Base-by-base conservation (phyloP, 202 grass and related monocot species). In the Panicum hallii region DNA sequence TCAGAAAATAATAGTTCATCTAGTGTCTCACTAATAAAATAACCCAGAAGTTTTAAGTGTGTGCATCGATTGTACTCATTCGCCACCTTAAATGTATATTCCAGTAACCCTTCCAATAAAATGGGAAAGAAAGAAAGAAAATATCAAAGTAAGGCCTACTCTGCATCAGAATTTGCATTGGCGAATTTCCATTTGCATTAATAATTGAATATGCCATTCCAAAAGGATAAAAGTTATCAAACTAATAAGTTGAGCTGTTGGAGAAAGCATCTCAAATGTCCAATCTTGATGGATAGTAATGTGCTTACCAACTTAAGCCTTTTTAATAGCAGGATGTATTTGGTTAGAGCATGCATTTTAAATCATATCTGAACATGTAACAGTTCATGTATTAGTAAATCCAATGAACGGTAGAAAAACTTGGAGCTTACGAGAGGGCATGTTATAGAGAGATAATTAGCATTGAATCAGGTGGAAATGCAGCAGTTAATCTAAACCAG, bases 291-390 rank as follows among this genome's bases (percentile, higher is more conserved):
- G 40, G 46, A 47, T 57, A 26, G 26, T 26, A 84, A 40, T 46
- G 48, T 34, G 13, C 45, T 82, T 12, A 50, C 13, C 26, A 23
- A 19, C 9, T 66, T 79, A 84, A 60, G 28, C 26, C 30, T 44
- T 84, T 16, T 2, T 45, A 43, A 43, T 20, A 45, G 8, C 3
- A 36, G 13, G 50, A 57, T 9, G 19, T 70, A 50, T 70, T 80
- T 82, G 77, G 72, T 60, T 83, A 71, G 46, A 83, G 46, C 47
- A 79, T 78, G 46, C 38, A 57, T 65, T 38, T 78, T 14, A 79
- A 76, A 76, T 30, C 28, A 76, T 70, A 85, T 80, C 54, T 13
- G 4, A 52, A 81, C 77, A 69, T 85, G 34, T 53, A 44, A 63
- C n/a, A 38, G 44, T 63, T 85, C 16, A 54, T 55, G 17, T 70